These are phyloP conservation scores for Tylopilus felleus DNA, from an alignment of 768 basidiomycete genomes.

Conservation along the genomic window DNA sequence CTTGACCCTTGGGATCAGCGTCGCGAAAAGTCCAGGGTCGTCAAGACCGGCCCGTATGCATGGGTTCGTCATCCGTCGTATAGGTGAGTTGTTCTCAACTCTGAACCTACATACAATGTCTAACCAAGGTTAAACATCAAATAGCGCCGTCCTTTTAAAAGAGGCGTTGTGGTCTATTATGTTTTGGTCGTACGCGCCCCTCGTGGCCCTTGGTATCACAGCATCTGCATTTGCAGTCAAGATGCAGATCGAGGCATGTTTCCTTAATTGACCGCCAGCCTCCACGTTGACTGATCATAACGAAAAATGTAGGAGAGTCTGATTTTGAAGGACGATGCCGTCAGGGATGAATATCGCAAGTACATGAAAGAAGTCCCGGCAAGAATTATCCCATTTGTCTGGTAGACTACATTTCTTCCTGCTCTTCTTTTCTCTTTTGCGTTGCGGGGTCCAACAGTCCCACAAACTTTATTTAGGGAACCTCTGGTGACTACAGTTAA, in stretches of 20 bases:
- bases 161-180: slow-evolving; percentile 17
- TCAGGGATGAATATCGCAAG: slow-evolving; percentile 25
- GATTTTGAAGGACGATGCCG: slow-evolving; percentile 20
- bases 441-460: too few species aligned
- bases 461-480: neutral
- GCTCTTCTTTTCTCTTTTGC: neutral
- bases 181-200: slow-evolving; percentile 32
- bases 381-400: slow-evolving; percentile 26
- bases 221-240: slow-evolving; percentile 25
- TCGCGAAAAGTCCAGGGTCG: slow-evolving; percentile 30
- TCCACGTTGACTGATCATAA: neutral
- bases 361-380: slow-evolving; percentile 29
- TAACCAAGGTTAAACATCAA: neutral
- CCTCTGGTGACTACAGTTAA: too few species aligned
- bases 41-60: slow-evolving; percentile 33
- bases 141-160: slow-evolving; percentile 19
- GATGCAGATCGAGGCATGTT: slow-evolving; percentile 31
- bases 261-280: neutral
- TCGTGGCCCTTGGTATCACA: slow-evolving; percentile 18
- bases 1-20: slow-evolving; percentile 13
- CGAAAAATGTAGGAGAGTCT: slow-evolving; percentile 22
- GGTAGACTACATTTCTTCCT: slow-evolving; percentile 11
- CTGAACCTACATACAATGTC: too few species aligned
- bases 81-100: slow-evolving; percentile 14
- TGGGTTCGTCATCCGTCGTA: slow-evolving; percentile 35